A percentile compares a stretch with the other conserved stretches of the same genome.
Evolutionary conservation across 352 stramenopile genomes (phyloP).

Genomic region (Pythium volutum): DNA sequence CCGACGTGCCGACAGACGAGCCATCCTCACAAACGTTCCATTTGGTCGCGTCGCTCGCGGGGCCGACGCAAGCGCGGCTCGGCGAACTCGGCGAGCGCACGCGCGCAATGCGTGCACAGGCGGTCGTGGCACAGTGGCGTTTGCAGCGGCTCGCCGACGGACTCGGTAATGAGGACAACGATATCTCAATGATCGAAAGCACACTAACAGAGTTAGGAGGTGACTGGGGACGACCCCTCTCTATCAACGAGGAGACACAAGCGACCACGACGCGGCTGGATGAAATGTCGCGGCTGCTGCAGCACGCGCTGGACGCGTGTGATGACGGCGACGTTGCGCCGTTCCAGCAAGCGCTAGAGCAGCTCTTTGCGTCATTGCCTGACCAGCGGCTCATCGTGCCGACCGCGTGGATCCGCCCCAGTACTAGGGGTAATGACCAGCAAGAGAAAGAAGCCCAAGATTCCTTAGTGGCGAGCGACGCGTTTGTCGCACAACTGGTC

Average conservation of each 20-base stretch:
- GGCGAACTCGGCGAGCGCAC: slow-evolving; percentile 10
- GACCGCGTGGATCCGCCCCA: slow-evolving; percentile 38
- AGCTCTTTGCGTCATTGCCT: slow-evolving; percentile 41
- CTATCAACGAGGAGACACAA: not conserved
- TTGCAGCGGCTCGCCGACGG: slow-evolving; percentile 27
- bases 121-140: slow-evolving; percentile 39
- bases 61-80: not conserved
- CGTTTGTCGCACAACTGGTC: slow-evolving; percentile 43
- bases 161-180: slow-evolving; percentile 11
- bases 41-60: slow-evolving; percentile 14
- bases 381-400: slow-evolving; percentile 38
- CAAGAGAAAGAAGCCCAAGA: not conserved
- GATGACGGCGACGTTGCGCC: slow-evolving; percentile 32
- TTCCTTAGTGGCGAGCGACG: not conserved
- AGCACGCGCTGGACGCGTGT: slow-evolving; percentile 32
- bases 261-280: slow-evolving; percentile 29
- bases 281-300: slow-evolving; percentile 43
- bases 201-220: slow-evolving; percentile 29
- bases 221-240: not conserved
- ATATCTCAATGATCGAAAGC: slow-evolving; percentile 3
- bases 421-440: not conserved
- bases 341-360: slow-evolving; percentile 59
- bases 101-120: slow-evolving; percentile 33
- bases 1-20: not conserved
- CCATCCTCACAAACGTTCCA: slow-evolving; percentile 2